Conservation (phyloP, 345 rosid genomes). For the Lepidium didymum region DNA sequence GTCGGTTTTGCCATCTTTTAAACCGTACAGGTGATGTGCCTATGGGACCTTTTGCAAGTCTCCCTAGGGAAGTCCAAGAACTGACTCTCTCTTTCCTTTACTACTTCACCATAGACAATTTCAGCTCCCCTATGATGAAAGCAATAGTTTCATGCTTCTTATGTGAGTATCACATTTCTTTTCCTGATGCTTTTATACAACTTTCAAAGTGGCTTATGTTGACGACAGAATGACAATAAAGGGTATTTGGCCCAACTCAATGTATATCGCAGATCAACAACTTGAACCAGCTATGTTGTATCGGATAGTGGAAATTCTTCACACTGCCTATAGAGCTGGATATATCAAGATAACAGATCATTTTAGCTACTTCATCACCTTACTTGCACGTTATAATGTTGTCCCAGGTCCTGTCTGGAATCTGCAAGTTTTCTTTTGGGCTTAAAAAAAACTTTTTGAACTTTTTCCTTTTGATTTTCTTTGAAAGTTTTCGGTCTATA, state of each 20-base stretch:
- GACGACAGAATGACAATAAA: neutral
- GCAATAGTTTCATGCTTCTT: constrained; percentile 63
- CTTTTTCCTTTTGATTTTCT: neutral
- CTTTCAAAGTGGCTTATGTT: neutral
- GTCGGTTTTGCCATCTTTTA: neutral
- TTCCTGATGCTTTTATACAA: neutral
- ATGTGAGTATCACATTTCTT: constrained; percentile 37
- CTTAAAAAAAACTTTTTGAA: neutral
- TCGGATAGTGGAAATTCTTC: constrained; percentile 55
- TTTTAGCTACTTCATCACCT: constrained; percentile 57
- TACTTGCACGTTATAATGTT: constrained; percentile 50
- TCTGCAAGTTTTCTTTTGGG: neutral
- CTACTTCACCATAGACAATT: constrained; percentile 42
- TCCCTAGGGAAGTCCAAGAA: constrained; percentile 60
- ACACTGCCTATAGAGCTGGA: constrained; percentile 54
- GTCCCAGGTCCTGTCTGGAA: constrained; percentile 39
- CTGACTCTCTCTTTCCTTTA: constrained; percentile 53
- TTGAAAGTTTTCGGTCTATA: neutral
- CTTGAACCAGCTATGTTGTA: constrained; percentile 50
- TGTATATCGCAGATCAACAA: constrained; percentile 47
- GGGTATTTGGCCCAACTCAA: neutral
- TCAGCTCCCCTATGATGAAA: constrained; percentile 45
- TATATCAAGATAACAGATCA: constrained; percentile 57
- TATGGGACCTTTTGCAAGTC: constrained; percentile 68
- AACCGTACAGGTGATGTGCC: constrained; percentile 38